Percentiles rank a stretch among this genome's conserved stretches.
Conservation (phyloP, 2,329 filamentous ascomycete species). For the Aspergillus persii region DNA sequence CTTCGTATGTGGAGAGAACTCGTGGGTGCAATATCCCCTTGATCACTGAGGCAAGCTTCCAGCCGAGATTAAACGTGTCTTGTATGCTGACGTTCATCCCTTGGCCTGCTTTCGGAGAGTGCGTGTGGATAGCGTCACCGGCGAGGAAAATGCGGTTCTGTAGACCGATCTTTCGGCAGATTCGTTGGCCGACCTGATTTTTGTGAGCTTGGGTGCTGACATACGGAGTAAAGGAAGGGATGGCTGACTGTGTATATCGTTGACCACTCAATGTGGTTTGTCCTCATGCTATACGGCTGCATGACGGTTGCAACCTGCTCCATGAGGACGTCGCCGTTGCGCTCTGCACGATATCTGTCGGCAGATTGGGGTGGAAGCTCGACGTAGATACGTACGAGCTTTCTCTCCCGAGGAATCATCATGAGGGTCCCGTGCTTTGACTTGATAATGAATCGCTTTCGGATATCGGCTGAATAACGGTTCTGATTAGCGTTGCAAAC, state of each 20-base stretch:
- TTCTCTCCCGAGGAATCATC: slow-evolving; percentile 64
- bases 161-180: slow-evolving; percentile 57
- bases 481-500: slow-evolving; percentile 6
- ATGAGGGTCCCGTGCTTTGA: slow-evolving; percentile 59
- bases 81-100: slow-evolving; percentile 44
- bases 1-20: slow-evolving; percentile 52
- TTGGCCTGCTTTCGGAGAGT: slow-evolving; percentile 8
- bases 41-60: slow-evolving; percentile 54
- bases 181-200: slow-evolving; percentile 62
- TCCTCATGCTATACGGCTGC: slow-evolving; percentile 64
- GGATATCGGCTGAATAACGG: slow-evolving; percentile 48
- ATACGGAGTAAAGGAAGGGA: no score
- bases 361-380: slow-evolving; percentile 53
- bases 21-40: slow-evolving; percentile 38
- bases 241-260: slow-evolving; percentile 50
- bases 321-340: slow-evolving; percentile 64
- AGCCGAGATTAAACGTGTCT: slow-evolving; percentile 55
- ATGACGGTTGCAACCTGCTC: slow-evolving; percentile 63
- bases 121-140: slow-evolving; percentile 7
- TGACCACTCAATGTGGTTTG: slow-evolving; percentile 66
- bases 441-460: slow-evolving; percentile 59
- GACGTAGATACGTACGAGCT: slow-evolving; percentile 63
- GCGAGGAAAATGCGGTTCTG: slow-evolving; percentile 57
- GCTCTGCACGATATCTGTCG: slow-evolving; percentile 55
- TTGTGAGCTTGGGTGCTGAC: no score